Percentiles rank a stretch among this genome's conserved stretches.
Evolutionary conservation across 345 rosid species (phyloP).

Genomic region (Eucalyptus caleyi): DNA sequence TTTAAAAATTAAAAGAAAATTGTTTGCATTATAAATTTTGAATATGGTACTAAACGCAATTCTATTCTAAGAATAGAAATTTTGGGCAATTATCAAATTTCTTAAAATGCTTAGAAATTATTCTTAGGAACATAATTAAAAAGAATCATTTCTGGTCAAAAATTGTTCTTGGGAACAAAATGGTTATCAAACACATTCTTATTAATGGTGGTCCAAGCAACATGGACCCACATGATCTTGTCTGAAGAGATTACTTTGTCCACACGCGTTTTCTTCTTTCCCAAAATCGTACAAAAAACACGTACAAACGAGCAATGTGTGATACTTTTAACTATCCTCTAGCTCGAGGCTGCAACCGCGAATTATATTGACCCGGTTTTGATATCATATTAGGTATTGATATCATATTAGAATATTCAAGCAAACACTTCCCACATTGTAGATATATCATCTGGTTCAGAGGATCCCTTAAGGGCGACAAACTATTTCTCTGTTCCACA

Average conservation of each 20-base stretch:
- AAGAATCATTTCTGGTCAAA: too few relatives aligned
- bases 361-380: not conserved
- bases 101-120: too few relatives aligned
- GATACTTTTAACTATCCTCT: not conserved
- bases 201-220: not conserved
- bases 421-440: not conserved
- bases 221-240: not conserved
- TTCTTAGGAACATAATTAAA: too few relatives aligned
- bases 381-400: not conserved
- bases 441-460: not conserved
- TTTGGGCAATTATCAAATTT: too few relatives aligned
- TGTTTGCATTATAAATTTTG: too few relatives aligned
- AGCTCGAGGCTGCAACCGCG: not conserved
- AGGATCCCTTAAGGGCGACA: not conserved
- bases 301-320: too few relatives aligned
- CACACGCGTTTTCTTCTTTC: too few relatives aligned
- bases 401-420: not conserved
- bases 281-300: too few relatives aligned
- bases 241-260: too few relatives aligned
- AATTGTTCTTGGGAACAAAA: accelerated
- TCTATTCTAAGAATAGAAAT: too few relatives aligned
- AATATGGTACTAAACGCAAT: too few relatives aligned
- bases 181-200: not conserved
- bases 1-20: too few relatives aligned
- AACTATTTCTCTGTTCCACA: not conserved